A percentile compares a stretch with the other conserved stretches of the same genome.
These are phyloP conservation scores for Mycosphaerelloides madeirae DNA, from an alignment of 2,329 filamentous ascomycete species.

Conservation along the genomic window DNA sequence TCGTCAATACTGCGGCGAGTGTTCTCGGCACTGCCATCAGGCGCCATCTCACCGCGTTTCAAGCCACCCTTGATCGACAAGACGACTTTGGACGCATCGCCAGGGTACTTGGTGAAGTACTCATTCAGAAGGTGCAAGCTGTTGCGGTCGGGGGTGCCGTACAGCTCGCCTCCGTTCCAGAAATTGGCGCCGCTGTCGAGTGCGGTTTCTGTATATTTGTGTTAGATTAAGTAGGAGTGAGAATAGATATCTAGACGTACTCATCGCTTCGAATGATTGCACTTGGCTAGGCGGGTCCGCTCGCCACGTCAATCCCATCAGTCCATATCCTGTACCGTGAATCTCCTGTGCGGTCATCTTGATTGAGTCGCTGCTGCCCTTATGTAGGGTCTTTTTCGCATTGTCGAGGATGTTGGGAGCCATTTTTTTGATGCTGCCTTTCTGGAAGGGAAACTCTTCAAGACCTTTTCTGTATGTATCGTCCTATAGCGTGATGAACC, in stretches of 20 bases:
- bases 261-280: slow-evolving; percentile 44
- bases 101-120: slow-evolving; percentile 50
- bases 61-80: slow-evolving; percentile 49
- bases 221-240: not conserved
- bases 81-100: slow-evolving; percentile 48
- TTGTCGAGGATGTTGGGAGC: slow-evolving; percentile 25
- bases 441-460: no score
- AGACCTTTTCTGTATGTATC: no score
- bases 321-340: slow-evolving; percentile 40
- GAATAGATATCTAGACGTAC: slow-evolving; percentile 4
- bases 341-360: slow-evolving; percentile 23
- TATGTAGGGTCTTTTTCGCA: slow-evolving; percentile 23
- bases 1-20: slow-evolving; percentile 44
- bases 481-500: no score
- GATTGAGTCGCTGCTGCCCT: slow-evolving; percentile 15
- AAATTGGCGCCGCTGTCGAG: slow-evolving; percentile 38
- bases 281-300: slow-evolving; percentile 34
- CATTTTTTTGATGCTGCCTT: no score
- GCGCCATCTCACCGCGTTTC: slow-evolving; percentile 30
- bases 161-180: slow-evolving; percentile 50
- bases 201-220: slow-evolving; percentile 10
- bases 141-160: slow-evolving; percentile 44
- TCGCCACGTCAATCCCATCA: slow-evolving; percentile 50
- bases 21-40: slow-evolving; percentile 40
- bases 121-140: slow-evolving; percentile 46